Evolutionary conservation across 352 stramenopile species (phyloP), one percentile per base, ranked within the genome.

Genomic region (Pythium scleroteichum): DNA sequence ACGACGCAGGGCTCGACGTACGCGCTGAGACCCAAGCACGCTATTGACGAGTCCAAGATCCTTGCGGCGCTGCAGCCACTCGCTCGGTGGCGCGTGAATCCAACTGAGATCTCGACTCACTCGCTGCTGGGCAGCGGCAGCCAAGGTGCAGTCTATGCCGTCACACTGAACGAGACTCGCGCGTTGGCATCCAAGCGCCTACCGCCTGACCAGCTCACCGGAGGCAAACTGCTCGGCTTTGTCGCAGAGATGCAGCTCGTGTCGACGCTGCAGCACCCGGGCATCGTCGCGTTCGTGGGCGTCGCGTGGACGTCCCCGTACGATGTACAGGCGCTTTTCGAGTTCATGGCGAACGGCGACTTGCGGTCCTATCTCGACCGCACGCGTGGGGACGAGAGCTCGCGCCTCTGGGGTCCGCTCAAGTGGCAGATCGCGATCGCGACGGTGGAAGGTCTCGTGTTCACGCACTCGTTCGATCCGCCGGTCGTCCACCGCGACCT

Each of bases 381-480:
- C 41, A 47, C 41, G 5, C n/a, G n/a, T 20, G n/a, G 41, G 20
- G n/a, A 24, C 5, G 50, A 45, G 29, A 35, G 29, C 10, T 35
- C 29, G 29, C 29, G 29, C 5, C 29, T 35, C 5, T 69, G 62
- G 62, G 44, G 26, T 16, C 19, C 53, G 8, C 29, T 29, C 23
- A 69, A 69, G 54, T 41, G 64, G 17, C 29, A 61, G 7, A 40
- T 69, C 19, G 62, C 62, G 3, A 51, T 69, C 26, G 62, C 64
- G 39, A 24, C 59, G 7, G 62, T 53, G 6, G 51, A 69, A 45
- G 62, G 53, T 8, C 27, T 69, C 9, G 62, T 59, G 14, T 69
- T 59, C 40, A 16, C 64, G 20, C 62, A 69, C 39, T 59, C 53
- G 22, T 52, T 69, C 14, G 47, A 49, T 23, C 54, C 40, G 13